Percentiles rank a stretch among this genome's conserved stretches.
Evolutionary conservation across 164 flowering plant species (phyloP).

Genomic region (Warburgia ugandensis): DNA sequence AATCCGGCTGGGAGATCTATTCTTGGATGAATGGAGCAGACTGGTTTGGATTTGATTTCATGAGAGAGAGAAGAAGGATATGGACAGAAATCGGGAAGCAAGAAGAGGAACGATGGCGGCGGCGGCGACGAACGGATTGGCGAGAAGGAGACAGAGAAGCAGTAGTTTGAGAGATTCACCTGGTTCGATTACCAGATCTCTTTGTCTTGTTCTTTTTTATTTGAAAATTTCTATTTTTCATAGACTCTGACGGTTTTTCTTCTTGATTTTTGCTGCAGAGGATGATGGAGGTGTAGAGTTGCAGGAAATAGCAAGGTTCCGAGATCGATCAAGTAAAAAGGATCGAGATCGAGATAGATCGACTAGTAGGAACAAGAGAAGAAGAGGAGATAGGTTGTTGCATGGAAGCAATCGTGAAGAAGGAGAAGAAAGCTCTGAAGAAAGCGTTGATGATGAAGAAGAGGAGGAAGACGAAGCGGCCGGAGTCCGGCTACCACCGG

Average conservation of each 20-base stretch:
- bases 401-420: conserved; percentile 55
- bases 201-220: conserved; percentile 3
- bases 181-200: conserved; percentile 48
- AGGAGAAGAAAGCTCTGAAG: conserved; percentile 71
- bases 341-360: conserved; percentile 54
- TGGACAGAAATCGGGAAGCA: conserved; percentile 83
- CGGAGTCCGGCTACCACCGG: conserved; percentile 40
- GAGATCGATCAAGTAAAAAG: conserved; percentile 38
- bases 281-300: conserved; percentile 66
- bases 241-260: conserved; percentile 5
- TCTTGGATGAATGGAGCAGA: background rate
- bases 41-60: conserved; percentile 19
- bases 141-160: conserved; percentile 64
- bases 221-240: conserved; percentile 1
- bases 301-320: conserved; percentile 63
- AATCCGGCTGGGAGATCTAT: conserved; percentile 7
- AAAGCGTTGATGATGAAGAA: conserved; percentile 65
- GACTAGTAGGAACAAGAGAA: conserved; percentile 59
- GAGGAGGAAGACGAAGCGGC: conserved; percentile 70
- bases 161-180: conserved; percentile 79
- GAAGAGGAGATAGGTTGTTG: conserved; percentile 45
- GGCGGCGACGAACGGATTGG: conserved; percentile 48
- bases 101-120: conserved; percentile 56
- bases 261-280: conserved; percentile 54
- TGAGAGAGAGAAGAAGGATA: conserved; percentile 11